These are phyloP conservation scores for Coleophoma eucalyptorum DNA, from an alignment of 2,329 filamentous ascomycete genomes.

Conservation along the genomic window DNA sequence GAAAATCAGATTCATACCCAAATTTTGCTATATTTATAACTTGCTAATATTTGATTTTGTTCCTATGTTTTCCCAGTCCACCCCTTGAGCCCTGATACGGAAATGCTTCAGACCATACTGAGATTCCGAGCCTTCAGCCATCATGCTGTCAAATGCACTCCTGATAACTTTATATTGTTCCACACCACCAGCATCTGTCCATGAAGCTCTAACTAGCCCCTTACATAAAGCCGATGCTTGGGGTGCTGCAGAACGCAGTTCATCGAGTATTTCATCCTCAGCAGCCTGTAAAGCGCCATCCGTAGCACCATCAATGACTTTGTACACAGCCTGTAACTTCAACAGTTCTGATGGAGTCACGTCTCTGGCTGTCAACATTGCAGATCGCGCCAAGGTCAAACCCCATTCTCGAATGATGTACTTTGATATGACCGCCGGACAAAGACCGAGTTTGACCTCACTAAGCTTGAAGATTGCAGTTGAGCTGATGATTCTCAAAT, in stretches of 20 bases:
- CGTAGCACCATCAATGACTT: constrained; percentile 15
- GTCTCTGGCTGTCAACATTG: constrained; percentile 31
- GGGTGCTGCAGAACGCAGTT: constrained; percentile 22
- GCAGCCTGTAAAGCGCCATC: constrained; percentile 9
- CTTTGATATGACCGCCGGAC: constrained; percentile 34
- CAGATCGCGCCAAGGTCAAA: constrained; percentile 29
- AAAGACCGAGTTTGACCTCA: constrained; percentile 35
- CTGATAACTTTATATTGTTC: not conserved
- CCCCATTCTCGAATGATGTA: constrained; percentile 36
- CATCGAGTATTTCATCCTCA: constrained; percentile 22
- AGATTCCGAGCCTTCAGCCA: constrained; percentile 1
- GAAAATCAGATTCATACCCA: no score
- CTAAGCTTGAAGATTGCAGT: constrained; percentile 28
- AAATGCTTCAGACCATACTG: not conserved
- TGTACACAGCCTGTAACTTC: constrained; percentile 17
- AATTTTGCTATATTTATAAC: no score
- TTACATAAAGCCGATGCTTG: constrained; percentile 30
- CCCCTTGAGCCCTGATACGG: not conserved
- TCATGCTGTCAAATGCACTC: constrained; percentile 4
- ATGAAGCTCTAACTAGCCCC: constrained; percentile 25
- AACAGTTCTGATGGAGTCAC: constrained; percentile 25
- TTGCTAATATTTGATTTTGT: no score
- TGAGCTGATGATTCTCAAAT: constrained; percentile 27
- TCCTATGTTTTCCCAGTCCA: constrained; percentile 8
- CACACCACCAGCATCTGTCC: constrained; percentile 9